A percentile compares a stretch with the other conserved stretches of the same genome.
Evolutionary conservation across 345 rosid genomes (phyloP).

Genomic region (Dipteronia sinensis): DNA sequence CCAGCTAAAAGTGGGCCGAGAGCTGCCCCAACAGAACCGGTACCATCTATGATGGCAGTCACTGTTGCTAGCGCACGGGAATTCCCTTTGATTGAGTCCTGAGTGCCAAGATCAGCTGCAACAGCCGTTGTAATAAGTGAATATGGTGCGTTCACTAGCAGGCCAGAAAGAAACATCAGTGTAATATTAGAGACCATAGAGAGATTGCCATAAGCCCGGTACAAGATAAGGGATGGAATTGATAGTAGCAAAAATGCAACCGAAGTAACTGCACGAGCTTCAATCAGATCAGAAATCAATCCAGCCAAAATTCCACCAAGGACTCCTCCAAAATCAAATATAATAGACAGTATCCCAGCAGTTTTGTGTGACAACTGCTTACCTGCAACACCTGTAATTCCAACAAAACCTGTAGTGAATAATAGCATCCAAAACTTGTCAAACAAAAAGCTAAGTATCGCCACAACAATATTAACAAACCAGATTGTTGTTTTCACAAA

Average conservation of each 20-base stretch:
- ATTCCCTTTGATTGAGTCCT: slow-evolving; percentile 68
- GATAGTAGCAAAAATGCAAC: slow-evolving; percentile 66
- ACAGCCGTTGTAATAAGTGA: slow-evolving; percentile 92
- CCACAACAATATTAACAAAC: neutral
- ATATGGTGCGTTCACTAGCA: slow-evolving; percentile 88
- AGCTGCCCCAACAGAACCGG: slow-evolving; percentile 95
- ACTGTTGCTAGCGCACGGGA: slow-evolving; percentile 89
- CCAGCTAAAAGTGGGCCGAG: slow-evolving; percentile 89
- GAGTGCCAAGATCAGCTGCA: slow-evolving; percentile 96
- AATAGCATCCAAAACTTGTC: neutral
- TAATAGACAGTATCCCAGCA: slow-evolving; percentile 80
- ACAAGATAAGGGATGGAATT: slow-evolving; percentile 66
- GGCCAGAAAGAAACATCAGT: slow-evolving; percentile 76
- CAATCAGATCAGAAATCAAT: slow-evolving; percentile 68
- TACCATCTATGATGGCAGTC: slow-evolving; percentile 90
- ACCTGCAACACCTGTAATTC: slow-evolving; percentile 76
- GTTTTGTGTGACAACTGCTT: slow-evolving; percentile 75
- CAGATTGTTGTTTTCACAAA: neutral
- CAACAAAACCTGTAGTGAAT: slow-evolving; percentile 19
- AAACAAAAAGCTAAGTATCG: slow-evolving; percentile 6
- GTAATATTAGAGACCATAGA: slow-evolving; percentile 57
- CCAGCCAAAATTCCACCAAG: slow-evolving; percentile 82
- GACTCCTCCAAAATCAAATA: slow-evolving; percentile 88
- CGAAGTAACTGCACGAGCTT: slow-evolving; percentile 82
- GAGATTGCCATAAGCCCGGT: slow-evolving; percentile 67